Evolutionary conservation across 345 rosid species (phyloP), one percentile per base, ranked within the genome.

Genomic region (Kandelia obovata): DNA sequence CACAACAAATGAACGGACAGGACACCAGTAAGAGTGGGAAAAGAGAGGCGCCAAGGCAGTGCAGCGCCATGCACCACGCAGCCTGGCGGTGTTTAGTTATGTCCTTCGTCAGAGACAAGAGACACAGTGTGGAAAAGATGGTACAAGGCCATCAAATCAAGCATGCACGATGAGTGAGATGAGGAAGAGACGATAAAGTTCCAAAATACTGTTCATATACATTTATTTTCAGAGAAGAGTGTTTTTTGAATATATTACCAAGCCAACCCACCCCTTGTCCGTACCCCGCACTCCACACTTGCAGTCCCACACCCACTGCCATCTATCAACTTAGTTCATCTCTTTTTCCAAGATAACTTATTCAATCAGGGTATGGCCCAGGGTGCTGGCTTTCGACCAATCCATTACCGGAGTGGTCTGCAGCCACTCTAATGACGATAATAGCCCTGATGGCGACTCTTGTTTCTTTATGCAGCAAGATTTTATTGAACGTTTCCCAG

Each of bases 71-170:
- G 23, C 10, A 23, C 26, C 53, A 58, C 56, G 34, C 46, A 34
- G 2, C 26, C 34, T 9, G 58, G 52, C 6, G 62, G 51, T 30
- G 83, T 61, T 26, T 58, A 35, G 87, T 81, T 72, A 75, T 65
- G 65, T 81, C 85, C 28, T 63, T 62, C 73, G 87, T 84, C 85
- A 75, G 83, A 30, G 64, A 64, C 55, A 73, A 27, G 52, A 26
- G 37, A 31, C 73, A 35, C 63, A 65, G 34, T 68, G 34, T 68
- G 47, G 72, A 76, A 73, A 73, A 49, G 72, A 62, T 73, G n/a
- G 78, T 2, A 47, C 62, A 51, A 73, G 71, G 67, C 78, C 66
- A 80, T 75, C 82, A 64, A 79, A 71, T 79, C 85, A 76, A 32
- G 21, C 46, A 26, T 23, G 20, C 53, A 17, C n/a, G 15, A 2